Base-by-base conservation (phyloP, 495 filamentous ascomycete genomes). In the Xylaria sp. region DNA sequence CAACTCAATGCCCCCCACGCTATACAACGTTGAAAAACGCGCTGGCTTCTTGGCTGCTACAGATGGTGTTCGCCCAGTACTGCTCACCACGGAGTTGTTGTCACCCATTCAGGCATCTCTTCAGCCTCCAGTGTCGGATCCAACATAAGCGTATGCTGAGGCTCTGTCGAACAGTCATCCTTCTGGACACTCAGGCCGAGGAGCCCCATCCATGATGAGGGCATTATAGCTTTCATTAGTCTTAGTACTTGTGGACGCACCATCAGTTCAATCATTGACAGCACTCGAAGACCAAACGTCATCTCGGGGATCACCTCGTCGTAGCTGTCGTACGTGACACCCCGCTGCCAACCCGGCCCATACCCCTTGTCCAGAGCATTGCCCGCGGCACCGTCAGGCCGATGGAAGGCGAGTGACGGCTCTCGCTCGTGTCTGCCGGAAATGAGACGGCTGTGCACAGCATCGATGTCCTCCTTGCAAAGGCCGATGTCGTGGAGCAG, bases 401-500 rank as follows among this genome's bases (percentile, higher is more conserved):
- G 61, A 33, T 64, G 61, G 43, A 46, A 64, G 2, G 43, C 21
- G 5, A 64, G 61, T 12, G 11, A 41, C 6, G 61, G 61, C 43
- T 64, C 61, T 44, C 8, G 43, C 11, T 64, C 61, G 48, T 46
- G 19, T 48, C 61, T 44, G 0, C 26, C 41, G 26, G 37, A 44
- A 1, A 9, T 9, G 7, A 64, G 41, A 9, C 61, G 61, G 5
- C 19, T 9, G 24, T 64, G 43, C 24, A 64, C 43, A 11, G 41
- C 26, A 21, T 44, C 21, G 15, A 64, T 64, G 35, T 64, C 61
- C 2, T 31, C 17, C 7, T 19, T 29, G 40, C 41, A 41, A 14
- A 67, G 1, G 3, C 64, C 64, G 29, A 67, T 40, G 17, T 67
- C 52, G 33, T 53, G n/a, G 9, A 67, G 64, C 29, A 67, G n/a